Evolutionary conservation across 2,329 filamentous ascomycete species (phyloP).

Genomic region (Neonectria hederae): DNA sequence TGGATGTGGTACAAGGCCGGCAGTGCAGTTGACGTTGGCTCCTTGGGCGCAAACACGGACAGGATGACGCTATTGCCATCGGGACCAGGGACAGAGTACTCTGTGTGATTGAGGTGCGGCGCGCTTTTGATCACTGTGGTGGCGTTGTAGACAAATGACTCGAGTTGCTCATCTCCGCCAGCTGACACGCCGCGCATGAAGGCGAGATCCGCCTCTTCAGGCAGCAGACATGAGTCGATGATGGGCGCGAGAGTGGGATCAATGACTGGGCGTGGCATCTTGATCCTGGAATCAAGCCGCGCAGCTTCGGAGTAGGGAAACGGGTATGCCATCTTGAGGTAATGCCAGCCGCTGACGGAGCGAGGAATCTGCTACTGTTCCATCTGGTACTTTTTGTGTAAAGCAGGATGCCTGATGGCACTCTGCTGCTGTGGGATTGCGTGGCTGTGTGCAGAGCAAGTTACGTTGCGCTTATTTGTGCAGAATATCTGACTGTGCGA

Average conservation of each 20-base stretch:
- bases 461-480: neutral
- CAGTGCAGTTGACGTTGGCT: slow-evolving; percentile 7
- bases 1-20: slow-evolving; percentile 34
- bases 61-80: slow-evolving; percentile 19
- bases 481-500: neutral
- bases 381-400: neutral
- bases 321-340: slow-evolving; percentile 18
- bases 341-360: neutral
- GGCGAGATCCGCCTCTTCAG: slow-evolving; percentile 30
- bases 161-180: neutral
- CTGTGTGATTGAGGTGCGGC: slow-evolving; percentile 26
- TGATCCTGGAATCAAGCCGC: slow-evolving; percentile 32
- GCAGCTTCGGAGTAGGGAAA: slow-evolving; percentile 33
- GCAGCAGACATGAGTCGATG: slow-evolving; percentile 29
- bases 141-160: slow-evolving; percentile 23
- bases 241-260: slow-evolving; percentile 30
- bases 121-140: slow-evolving; percentile 14
- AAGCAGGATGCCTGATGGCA: neutral
- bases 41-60: slow-evolving; percentile 29
- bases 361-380: neutral
- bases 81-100: slow-evolving; percentile 16
- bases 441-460: neutral
- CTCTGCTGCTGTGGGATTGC: neutral
- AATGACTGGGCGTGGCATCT: slow-evolving; percentile 26
- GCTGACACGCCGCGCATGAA: slow-evolving; percentile 25